These are phyloP conservation scores for Fusarium pseudocircinatum DNA, from an alignment of 2,329 filamentous ascomycete species.

Conservation along the genomic window DNA sequence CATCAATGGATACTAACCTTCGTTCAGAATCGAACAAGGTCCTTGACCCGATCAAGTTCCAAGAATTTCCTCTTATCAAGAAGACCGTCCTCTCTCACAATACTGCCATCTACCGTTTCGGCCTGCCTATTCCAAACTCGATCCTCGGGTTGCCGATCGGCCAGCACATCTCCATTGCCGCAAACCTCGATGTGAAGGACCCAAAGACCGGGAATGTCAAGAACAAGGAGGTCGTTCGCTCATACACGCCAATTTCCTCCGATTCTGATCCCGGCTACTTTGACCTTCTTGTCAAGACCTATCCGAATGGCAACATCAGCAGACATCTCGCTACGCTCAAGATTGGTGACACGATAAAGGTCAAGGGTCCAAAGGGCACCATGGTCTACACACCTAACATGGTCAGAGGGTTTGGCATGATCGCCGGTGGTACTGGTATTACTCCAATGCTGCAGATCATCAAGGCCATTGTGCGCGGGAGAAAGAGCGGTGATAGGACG, in stretches of 20 bases:
- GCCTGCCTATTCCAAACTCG: not conserved
- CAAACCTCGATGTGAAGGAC: not conserved
- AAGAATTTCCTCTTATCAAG: not conserved
- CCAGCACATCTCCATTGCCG: not conserved
- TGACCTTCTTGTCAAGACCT: not conserved
- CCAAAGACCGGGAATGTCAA: not conserved
- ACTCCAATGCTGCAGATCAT: not conserved
- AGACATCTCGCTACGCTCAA: not conserved
- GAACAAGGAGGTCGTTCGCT: not conserved
- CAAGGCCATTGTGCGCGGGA: not conserved
- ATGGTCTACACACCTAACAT: not conserved
- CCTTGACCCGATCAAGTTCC: not conserved
- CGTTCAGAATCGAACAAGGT: not conserved
- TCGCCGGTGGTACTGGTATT: not conserved
- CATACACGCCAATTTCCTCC: not conserved
- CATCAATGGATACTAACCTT: not conserved
- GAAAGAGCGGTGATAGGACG: not conserved
- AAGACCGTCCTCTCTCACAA: not conserved
- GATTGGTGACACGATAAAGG: not conserved
- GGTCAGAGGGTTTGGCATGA: not conserved
- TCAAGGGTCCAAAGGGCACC: not conserved
- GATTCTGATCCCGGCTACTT: not conserved
- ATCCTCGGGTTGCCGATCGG: not conserved
- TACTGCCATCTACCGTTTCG: not conserved
- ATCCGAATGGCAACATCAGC: not conserved